These are phyloP conservation scores for Alternaria sp. DNA, from an alignment of 2,329 filamentous ascomycete genomes.

Conservation along the genomic window DNA sequence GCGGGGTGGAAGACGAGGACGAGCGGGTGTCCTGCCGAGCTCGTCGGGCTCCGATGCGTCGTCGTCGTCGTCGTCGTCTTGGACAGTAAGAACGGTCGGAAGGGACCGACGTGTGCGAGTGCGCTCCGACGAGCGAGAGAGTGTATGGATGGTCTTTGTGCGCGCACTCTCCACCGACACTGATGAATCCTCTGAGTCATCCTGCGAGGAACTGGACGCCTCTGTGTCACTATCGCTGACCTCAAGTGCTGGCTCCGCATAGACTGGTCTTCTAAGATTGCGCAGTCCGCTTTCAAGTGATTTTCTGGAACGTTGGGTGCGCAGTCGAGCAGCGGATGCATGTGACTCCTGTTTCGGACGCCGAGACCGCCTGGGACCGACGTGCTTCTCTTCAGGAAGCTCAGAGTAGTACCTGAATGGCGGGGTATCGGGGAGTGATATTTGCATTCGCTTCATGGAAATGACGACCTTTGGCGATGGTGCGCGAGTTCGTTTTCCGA, in stretches of 20 bases:
- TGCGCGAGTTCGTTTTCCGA: conserved; percentile 34
- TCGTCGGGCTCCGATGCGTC: conserved; percentile 17
- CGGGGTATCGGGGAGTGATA: conserved; percentile 23
- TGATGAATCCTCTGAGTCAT: not conserved
- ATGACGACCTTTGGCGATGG: conserved; percentile 38
- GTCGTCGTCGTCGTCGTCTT: not conserved
- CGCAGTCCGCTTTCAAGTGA: conserved; percentile 24
- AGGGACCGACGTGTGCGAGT: not conserved
- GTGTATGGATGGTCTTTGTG: not conserved
- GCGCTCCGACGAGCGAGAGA: not conserved
- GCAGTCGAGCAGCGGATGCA: not conserved
- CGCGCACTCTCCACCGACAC: not conserved
- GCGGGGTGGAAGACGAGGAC: not conserved
- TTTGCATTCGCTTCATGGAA: conserved; percentile 23
- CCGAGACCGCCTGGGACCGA: conserved; percentile 9
- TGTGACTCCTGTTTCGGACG: conserved; percentile 10
- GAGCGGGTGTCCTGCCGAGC: conserved; percentile 17
- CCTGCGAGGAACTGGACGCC: not conserved
- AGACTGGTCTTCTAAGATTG: conserved; percentile 19
- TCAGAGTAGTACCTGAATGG: conserved; percentile 23
- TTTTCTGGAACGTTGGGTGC: conserved; percentile 18
- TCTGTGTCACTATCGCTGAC: not conserved
- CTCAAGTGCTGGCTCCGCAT: conserved; percentile 11
- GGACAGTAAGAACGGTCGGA: not conserved
- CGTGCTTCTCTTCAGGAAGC: conserved; percentile 18